phyloP scores from a whole-genome alignment of 257 asterid species.

The Plectranthus barbatus region DNA sequence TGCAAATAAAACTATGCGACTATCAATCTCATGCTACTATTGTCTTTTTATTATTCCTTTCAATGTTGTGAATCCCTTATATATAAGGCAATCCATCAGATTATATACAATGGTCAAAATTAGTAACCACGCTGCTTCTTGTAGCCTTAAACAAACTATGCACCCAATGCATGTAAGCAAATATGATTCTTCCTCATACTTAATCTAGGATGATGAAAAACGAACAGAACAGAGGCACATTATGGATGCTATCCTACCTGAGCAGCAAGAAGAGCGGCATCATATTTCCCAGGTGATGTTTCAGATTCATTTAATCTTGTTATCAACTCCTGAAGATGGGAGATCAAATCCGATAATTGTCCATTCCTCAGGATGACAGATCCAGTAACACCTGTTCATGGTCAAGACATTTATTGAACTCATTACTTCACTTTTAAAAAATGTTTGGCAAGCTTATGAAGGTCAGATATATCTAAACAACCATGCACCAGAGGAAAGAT shows the following conservation, averaged over 20 bases:
- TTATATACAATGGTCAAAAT: not conserved
- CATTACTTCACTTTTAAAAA: not conserved
- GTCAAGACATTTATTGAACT: not conserved
- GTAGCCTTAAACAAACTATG: not conserved
- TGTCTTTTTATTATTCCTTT: not conserved
- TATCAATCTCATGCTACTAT: not conserved
- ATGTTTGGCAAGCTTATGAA: conserved; percentile 1
- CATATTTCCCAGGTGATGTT: conserved; percentile 70
- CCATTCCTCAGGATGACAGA: conserved; percentile 73
- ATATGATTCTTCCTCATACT: not conserved
- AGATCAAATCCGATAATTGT: conserved; percentile 54
- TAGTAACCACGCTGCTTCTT: not conserved
- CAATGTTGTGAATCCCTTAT: not conserved
- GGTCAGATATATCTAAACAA: not conserved
- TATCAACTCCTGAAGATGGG: conserved; percentile 66
- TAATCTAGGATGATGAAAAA: conserved; percentile 1
- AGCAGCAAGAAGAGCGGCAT: conserved; percentile 62
- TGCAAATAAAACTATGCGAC: not conserved
- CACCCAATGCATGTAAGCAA: conserved; percentile 2
- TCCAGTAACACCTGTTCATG: conserved; percentile 58
- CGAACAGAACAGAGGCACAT: not conserved
- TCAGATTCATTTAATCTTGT: conserved; percentile 62
- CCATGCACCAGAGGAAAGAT: not conserved
- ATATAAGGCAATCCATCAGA: not conserved
- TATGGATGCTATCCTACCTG: conserved; percentile 38